Base-by-base conservation (phyloP, 163 green algal species). In the Volvox carteri region DNA sequence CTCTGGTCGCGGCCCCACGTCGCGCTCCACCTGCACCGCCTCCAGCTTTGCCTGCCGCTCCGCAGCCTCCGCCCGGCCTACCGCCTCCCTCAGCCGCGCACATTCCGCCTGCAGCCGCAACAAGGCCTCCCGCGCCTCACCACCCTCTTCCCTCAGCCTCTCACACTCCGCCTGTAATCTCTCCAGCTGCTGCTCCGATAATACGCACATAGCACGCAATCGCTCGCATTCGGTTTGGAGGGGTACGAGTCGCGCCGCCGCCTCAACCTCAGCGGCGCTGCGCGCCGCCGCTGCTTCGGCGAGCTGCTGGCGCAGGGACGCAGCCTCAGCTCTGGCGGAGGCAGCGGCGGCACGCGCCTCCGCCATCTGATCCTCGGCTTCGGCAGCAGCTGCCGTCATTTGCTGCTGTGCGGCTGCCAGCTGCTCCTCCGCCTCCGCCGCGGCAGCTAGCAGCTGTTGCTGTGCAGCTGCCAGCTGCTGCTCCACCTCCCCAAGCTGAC, bases 221-320 rank as follows among this genome's bases (percentile, higher is more conserved):
- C 83, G 83, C 50, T 88, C 83, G 30, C 35, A 54, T 25, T 88
- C 68, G 2, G 83, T 81, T 25, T 74, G 48, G 35, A 88, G 67
- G 4, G 83, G 83, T 16, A 54, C 46, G 4, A 88, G 25, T 25
- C 39, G 70, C 11, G 25, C 8, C 25, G 48, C 68, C 4, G 83
- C 83, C 1, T 48, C 35, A 11, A 67, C 83, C 50, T 88, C 83
- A 19, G 25, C 39, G 2, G 48, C 68, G 25, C 0, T 44, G 16
- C 83, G 83, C 25, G 68, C 83, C 35, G 81, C 83, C 44, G 44
- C 62, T 67, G 83, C 54, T 37, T 74, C 18, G n/a, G 54, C 54
- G 1, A 85, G 77, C 77, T 74, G 77, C 35, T 73, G 35, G 35
- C 54, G 52, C 33, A 85, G 54, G 35, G 25, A 6, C 21, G 52